Evolutionary conservation across 1,284 basidiomycete genomes (phyloP), one percentile per base, ranked within the genome.

Genomic region (Austropuccinia psidii): DNA sequence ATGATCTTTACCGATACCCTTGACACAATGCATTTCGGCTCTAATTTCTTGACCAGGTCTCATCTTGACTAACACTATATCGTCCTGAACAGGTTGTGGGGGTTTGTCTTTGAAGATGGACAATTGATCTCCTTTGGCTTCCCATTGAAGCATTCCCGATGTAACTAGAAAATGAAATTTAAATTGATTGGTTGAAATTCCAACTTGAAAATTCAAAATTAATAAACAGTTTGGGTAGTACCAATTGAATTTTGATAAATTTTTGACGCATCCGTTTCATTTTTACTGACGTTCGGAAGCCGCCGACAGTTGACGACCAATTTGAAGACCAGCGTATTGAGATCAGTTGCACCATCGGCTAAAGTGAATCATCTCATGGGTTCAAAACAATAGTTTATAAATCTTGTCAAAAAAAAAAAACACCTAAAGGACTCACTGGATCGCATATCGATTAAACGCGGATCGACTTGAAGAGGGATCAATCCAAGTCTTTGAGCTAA

Each of bases 1-100:
- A 79, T 99, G 96, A 78, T 95, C 93, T 78, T 91, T 92, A 24
- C 93, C 94, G n/a, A 92, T 87, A 7, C 93, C 91, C 80, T 98
- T 98, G 75, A 94, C 85, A 58, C 93, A 94, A 80, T 98, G 94
- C 75, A 96, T 80, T 80, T 97, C 91, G 82, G 94, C 86, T 41
- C 90, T 85, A 50, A 97, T 84, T 60, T 85, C 84, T 80, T 85
- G 84, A 4, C 94, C 95, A 0, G 95, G 95, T 52, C 93, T 84
- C 58, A 98, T 83, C 82, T 98, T 98, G n/a, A 90, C 90, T 35
- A 99, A 84, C 27, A 98, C 87, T 77, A 98, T 95, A 79, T 95
- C 87, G 24, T 85, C 85, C 77, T 93, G 89, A 5, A 90, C 89
- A 0, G 92, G 86, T 6, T 82, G 83, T 0, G 93, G 92, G 0